Evolutionary conservation across 768 basidiomycete genomes (phyloP), one percentile per base, ranked within the genome.

Genomic region (Naganishia kalamii): DNA sequence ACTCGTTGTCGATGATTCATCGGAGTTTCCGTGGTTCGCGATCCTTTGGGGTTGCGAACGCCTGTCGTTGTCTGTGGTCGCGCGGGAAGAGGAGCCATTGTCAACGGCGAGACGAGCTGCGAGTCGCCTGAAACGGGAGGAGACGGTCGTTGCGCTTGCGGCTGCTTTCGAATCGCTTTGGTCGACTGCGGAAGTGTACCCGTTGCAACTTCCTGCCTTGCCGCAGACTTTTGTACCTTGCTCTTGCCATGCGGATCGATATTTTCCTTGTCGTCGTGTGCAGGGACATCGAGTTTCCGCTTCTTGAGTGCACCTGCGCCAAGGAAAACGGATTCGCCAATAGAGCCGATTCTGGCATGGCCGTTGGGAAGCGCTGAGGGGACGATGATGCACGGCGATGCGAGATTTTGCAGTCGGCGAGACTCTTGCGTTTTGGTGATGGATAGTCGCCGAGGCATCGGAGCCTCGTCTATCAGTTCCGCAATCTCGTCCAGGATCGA

Each of bases 261-360:
- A 21, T 57, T 57, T 25, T 57, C 54, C 54, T 57, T 57, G 54
- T 57, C 40, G 35, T 33, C 37, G 13, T 57, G 32, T 15, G 54
- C 27, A 33, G 25, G 40, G 12, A 40, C 54, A 17, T 57, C 54
- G 6, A 57, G 35, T 27, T 57, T 57, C 19, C 54, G 15, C 54
- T 57, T 57, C 23, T 57, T 57, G 21, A 57, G 23, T 23, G 54
- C 54, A 4, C 54, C 54, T 25, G 54, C 54, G 23, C 37, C 37
- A 3, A 57, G 35, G 23, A 57, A 57, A 27, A 57, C 54, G 54
- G 54, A 57, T 57, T 57, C 54, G 19, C 54, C 54, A 25, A 57
- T 57, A 8, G 54, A 57, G n/a, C 54, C 54, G 8, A 21, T 35
- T 11, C 40, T 57, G n/a, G 37, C 21, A 25, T 57, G 54, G 29